Conservation (phyloP, 1,284 basidiomycete species). For the Sporisorium exsertum region DNA sequence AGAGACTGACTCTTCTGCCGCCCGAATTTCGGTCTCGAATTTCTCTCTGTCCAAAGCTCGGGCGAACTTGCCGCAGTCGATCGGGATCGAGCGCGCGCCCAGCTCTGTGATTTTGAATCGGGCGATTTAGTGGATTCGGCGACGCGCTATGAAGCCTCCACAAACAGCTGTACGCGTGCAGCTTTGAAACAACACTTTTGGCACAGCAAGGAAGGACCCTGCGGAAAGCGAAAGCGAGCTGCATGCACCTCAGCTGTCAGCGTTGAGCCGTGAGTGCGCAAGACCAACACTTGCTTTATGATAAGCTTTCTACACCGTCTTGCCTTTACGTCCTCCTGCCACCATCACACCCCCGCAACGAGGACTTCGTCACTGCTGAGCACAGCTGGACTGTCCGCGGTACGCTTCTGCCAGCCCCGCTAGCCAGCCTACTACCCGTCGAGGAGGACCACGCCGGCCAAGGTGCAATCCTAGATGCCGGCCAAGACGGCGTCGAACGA, state of each 20-base stretch:
- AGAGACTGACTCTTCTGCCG: constrained; percentile 5
- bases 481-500: not conserved
- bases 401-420: no score
- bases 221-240: constrained; percentile 2
- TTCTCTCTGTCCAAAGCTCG: constrained; percentile 5
- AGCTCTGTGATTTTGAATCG: not conserved
- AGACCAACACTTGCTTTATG: constrained; percentile 18
- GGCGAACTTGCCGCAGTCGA: constrained; percentile 47
- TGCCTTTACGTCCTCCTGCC: not conserved
- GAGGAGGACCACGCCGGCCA: no score
- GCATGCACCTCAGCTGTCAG: constrained; percentile 19
- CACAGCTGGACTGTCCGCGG: no score
- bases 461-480: not conserved
- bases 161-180: constrained; percentile 7
- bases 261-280: not conserved
- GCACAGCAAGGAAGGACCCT: constrained; percentile 16
- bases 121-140: constrained; percentile 4
- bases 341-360: no score
- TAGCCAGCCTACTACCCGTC: no score
- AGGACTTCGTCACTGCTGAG: no score
- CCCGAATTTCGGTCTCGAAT: not conserved
- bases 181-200: constrained; percentile 2
- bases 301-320: not conserved
- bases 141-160: constrained; percentile 28
- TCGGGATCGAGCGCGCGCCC: constrained; percentile 4